These are phyloP conservation scores for Lactarius hatsudake DNA, from an alignment of 768 basidiomycete species.

Conservation along the genomic window DNA sequence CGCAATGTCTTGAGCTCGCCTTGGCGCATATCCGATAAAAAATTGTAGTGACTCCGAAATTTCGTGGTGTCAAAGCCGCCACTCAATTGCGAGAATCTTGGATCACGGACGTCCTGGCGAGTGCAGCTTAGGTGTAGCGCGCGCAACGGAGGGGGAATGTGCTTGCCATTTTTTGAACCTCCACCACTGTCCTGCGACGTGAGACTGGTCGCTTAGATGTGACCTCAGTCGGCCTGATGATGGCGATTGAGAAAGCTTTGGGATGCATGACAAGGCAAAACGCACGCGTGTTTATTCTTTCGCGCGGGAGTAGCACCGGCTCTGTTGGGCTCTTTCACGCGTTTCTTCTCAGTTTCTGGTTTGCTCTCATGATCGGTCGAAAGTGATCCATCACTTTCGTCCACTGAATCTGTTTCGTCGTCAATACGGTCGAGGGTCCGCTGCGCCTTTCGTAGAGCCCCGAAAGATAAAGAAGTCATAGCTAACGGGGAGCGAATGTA, in stretches of 20 bases:
- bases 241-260: constrained; percentile 1
- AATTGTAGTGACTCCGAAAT: constrained; percentile 70
- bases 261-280: constrained; percentile 23
- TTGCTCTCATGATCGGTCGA: constrained; percentile 5
- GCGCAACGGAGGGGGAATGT: not conserved
- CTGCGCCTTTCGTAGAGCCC: constrained; percentile 25
- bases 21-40: constrained; percentile 63
- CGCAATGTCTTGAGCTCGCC: constrained; percentile 64
- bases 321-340: constrained; percentile 37
- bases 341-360: not conserved
- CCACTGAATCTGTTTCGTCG: constrained; percentile 4
- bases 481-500: not conserved
- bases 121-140: not conserved
- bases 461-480: constrained; percentile 22
- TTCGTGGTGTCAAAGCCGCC: constrained; percentile 64
- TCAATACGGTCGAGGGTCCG: constrained; percentile 22
- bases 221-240: constrained; percentile 68
- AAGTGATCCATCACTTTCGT: constrained; percentile 10
- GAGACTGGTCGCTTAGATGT: constrained; percentile 85
- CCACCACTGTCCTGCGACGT: constrained; percentile 65
- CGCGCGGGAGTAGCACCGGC: constrained; percentile 47
- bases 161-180: constrained; percentile 62
- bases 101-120: constrained; percentile 74
- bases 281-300: constrained; percentile 84
- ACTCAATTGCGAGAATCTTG: constrained; percentile 73